phyloP scores from a whole-genome alignment of 2,329 filamentous ascomycete genomes.

The Colletotrichum sp. region DNA sequence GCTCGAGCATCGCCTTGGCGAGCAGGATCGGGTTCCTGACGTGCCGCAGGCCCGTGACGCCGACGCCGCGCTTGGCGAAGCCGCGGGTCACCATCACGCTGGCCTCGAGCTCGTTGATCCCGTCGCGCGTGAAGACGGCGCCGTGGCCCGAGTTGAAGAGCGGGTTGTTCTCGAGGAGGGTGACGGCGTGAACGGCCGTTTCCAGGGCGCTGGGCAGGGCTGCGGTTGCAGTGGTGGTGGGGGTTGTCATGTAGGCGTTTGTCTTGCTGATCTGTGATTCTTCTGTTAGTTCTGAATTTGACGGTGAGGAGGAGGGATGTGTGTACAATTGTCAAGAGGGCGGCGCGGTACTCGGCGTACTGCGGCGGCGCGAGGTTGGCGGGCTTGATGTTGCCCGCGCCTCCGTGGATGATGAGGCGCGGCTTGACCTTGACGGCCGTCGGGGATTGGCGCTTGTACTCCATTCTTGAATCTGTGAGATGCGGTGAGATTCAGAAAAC shows the following conservation, averaged over 20 bases:
- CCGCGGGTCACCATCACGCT: constrained; percentile 84
- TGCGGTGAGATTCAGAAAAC: not conserved
- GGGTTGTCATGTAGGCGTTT: constrained; percentile 51
- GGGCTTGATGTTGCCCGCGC: constrained; percentile 72
- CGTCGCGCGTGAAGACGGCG: constrained; percentile 84
- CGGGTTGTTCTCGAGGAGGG: constrained; percentile 76
- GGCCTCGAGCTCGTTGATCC: constrained; percentile 85
- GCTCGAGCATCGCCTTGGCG: constrained; percentile 72
- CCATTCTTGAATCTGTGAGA: constrained; percentile 35
- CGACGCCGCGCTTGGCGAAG: constrained; percentile 76
- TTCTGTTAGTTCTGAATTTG: not conserved
- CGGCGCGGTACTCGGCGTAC: constrained; percentile 62
- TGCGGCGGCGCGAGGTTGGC: constrained; percentile 61
- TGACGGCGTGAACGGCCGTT: constrained; percentile 76
- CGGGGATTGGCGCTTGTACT: constrained; percentile 38
- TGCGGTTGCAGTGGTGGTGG: not conserved
- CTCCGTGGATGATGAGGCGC: constrained; percentile 74
- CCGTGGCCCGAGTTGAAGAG: constrained; percentile 87
- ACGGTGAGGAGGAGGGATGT: too few relatives aligned
- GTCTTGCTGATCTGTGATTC: constrained; percentile 46
- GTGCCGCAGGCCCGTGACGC: constrained; percentile 73
- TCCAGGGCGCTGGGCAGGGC: constrained; percentile 67
- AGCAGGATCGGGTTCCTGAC: constrained; percentile 84
- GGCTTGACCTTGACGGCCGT: constrained; percentile 45
- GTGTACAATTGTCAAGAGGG: constrained; percentile 68